Percentiles rank a stretch among this genome's conserved stretches.
phyloP scores from a whole-genome alignment of 2,329 filamentous ascomycete species.

The Fusarium sp. region DNA sequence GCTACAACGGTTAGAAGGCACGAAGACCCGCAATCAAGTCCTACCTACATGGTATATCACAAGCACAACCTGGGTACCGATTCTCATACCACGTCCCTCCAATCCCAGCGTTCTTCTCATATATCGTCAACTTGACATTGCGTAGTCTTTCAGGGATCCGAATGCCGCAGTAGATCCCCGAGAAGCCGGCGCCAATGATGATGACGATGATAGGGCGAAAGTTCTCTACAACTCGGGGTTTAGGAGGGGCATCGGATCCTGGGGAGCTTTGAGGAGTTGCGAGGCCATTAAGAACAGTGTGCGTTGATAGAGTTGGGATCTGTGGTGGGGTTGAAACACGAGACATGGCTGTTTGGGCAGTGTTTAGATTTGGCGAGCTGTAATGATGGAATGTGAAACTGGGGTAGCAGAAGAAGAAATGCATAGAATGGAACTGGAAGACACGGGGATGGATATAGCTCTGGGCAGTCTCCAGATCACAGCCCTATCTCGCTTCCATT shows the following conservation, averaged over 20 bases:
- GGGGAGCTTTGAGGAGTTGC: neutral
- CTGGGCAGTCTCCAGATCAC: neutral
- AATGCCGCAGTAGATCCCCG: conserved; percentile 8
- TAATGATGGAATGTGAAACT: neutral
- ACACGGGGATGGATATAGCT: neutral
- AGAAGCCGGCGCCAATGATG: conserved; percentile 7
- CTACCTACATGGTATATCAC: conserved; percentile 2
- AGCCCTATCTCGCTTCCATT: neutral
- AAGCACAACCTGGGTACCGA: neutral
- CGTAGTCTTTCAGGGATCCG: conserved; percentile 2
- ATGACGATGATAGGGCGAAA: conserved; percentile 2
- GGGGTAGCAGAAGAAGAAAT: neutral
- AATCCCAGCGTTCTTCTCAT: conserved; percentile 6
- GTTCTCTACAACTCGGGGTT: conserved; percentile 1
- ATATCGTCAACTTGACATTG: conserved; percentile 9
- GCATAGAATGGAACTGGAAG: no score
- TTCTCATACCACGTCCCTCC: conserved; percentile 13
- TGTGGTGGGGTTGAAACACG: neutral
- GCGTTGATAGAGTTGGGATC: neutral
- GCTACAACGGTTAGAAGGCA: neutral
- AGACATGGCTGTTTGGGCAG: neutral
- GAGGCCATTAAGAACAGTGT: neutral
- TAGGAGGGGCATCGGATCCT: neutral
- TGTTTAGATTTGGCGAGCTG: neutral
- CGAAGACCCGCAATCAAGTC: neutral